These are phyloP conservation scores for Metschnikowia dekortorum DNA, from an alignment of 805 yeast genomes.

Conservation along the genomic window DNA sequence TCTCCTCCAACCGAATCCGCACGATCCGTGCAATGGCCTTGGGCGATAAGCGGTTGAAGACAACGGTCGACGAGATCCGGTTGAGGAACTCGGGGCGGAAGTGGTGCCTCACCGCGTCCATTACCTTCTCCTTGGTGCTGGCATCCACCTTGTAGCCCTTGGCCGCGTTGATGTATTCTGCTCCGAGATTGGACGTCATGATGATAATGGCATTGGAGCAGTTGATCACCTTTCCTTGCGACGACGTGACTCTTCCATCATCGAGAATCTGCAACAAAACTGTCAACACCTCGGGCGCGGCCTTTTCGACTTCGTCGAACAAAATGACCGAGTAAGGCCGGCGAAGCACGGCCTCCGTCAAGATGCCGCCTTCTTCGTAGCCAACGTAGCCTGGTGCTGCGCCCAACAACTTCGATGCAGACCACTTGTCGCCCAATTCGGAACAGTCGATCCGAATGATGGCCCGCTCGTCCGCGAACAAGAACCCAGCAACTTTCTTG, in stretches of 20 bases:
- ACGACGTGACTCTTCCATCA: slow-evolving; percentile 93
- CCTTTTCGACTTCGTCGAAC: slow-evolving; percentile 97
- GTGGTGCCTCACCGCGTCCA: slow-evolving; percentile 79
- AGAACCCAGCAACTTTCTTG: slow-evolving; percentile 91
- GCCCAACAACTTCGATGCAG: slow-evolving; percentile 91
- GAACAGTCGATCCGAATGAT: slow-evolving; percentile 98
- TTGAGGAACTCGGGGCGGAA: slow-evolving; percentile 97
- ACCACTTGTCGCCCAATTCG: slow-evolving; percentile 91
- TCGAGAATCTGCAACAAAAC: slow-evolving; percentile 88
- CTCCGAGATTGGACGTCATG: slow-evolving; percentile 97
- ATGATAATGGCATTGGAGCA: slow-evolving; percentile 90
- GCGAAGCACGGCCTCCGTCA: slow-evolving; percentile 87
- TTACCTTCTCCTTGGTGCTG: slow-evolving; percentile 69
- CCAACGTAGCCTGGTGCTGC: slow-evolving; percentile 96
- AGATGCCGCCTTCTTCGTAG: slow-evolving; percentile 94
- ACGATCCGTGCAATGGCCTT: slow-evolving; percentile 92
- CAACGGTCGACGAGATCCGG: slow-evolving; percentile 89
- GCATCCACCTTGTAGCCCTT: slow-evolving; percentile 63
- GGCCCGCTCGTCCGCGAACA: slow-evolving; percentile 93
- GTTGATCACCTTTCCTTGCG: slow-evolving; percentile 89
- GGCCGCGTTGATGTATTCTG: slow-evolving; percentile 72
- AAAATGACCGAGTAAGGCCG: slow-evolving; percentile 94
- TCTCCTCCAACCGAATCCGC: slow-evolving; percentile 75
- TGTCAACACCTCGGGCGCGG: slow-evolving; percentile 96
- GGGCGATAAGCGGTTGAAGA: slow-evolving; percentile 88